Conservation (phyloP, 1,284 basidiomycete genomes). For the Tremellales sp. region DNA sequence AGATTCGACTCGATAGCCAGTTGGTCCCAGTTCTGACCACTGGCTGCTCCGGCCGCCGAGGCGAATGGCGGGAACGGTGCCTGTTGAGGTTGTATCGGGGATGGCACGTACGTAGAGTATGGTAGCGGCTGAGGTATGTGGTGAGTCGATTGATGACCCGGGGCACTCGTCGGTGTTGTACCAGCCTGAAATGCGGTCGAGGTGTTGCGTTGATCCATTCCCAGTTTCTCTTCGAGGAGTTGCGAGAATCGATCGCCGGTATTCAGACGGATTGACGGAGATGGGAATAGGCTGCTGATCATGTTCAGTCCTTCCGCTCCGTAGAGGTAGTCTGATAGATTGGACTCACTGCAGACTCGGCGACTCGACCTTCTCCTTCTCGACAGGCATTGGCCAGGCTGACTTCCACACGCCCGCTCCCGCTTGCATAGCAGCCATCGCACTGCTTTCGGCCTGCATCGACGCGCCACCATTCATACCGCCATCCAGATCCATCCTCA, state of each 20-base stretch:
- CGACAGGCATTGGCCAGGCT: no score
- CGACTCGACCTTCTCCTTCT: no score
- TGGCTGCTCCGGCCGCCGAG: neutral
- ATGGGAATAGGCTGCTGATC: slow-evolving; percentile 10
- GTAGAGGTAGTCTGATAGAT: slow-evolving; percentile 27
- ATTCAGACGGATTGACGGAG: slow-evolving; percentile 11
- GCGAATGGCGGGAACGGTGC: neutral
- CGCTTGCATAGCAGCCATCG: neutral
- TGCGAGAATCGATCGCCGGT: slow-evolving; percentile 29
- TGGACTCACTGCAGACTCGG: no score
- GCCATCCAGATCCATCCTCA: no score
- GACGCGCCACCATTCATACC: no score
- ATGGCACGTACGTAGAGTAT: no score
- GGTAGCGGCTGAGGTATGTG: no score
- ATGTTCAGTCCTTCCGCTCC: slow-evolving; percentile 11
- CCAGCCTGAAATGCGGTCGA: neutral
- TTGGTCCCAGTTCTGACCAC: neutral
- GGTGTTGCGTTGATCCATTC: slow-evolving; percentile 5
- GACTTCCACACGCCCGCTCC: neutral
- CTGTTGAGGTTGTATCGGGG: neutral
- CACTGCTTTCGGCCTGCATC: no score
- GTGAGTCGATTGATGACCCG: no score
- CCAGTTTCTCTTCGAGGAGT: slow-evolving; percentile 27
- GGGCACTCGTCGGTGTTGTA: no score
- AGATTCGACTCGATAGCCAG: slow-evolving; percentile 12